Percentiles rank a stretch among this genome's conserved stretches.
Evolutionary conservation across 495 filamentous ascomycete species (phyloP).

Genomic region (Tuber calosporum): DNA sequence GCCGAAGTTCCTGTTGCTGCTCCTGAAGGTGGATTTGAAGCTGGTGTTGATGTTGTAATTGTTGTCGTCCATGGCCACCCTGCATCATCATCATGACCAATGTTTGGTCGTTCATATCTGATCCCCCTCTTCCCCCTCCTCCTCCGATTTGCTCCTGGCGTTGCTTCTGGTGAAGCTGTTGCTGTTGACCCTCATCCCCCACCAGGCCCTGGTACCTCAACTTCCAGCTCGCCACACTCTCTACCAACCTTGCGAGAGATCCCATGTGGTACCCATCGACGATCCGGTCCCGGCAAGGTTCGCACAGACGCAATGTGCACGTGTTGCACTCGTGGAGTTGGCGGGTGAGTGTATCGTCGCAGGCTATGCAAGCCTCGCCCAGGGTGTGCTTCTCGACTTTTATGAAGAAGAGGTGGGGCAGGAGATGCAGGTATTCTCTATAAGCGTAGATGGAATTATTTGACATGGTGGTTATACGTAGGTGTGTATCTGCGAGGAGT

Average conservation of each 20-base stretch:
- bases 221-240: conserved; percentile 31
- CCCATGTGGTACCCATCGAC: conserved; percentile 21
- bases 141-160: not conserved
- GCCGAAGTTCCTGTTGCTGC: not conserved
- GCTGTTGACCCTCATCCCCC: not conserved
- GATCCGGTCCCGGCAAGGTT: conserved; percentile 23
- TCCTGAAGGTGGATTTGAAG: not conserved
- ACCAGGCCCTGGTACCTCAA: conserved; percentile 16
- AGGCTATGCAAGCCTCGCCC: conserved; percentile 16
- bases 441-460: conserved; percentile 6
- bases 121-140: not conserved
- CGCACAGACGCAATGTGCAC: conserved; percentile 23
- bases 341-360: conserved; percentile 10
- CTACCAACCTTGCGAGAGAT: conserved; percentile 16
- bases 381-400: not conserved
- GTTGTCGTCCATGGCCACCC: not conserved
- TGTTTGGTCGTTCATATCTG: not conserved
- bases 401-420: conserved; percentile 18
- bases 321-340: conserved; percentile 16
- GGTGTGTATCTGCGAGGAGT: not conserved
- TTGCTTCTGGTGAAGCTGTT: not conserved
- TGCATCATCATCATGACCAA: conserved; percentile 2
- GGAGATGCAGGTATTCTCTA: conserved; percentile 22
- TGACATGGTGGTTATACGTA: not conserved
- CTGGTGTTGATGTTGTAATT: not conserved